Evolutionary conservation across 2,329 filamentous ascomycete species (phyloP), one percentile per base, ranked within the genome.

Genomic region (Aspergillus candidus): DNA sequence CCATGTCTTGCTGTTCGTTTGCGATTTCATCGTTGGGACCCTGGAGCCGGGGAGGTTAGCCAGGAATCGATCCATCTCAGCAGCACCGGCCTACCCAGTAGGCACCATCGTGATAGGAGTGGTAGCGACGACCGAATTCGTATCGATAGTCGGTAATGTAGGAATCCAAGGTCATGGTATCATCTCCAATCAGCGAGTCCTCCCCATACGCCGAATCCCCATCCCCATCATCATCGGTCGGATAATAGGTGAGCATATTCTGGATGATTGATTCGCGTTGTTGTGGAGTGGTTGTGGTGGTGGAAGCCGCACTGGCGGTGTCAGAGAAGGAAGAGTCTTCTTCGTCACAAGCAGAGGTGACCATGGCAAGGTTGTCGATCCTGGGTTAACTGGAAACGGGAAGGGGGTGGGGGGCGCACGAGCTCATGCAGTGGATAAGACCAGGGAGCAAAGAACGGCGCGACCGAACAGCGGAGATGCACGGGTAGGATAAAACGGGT

Each of bases 71-170:
- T 27, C 22, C 22, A 27, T 27, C 22, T 27, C 22, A 27, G 22
- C 22, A 27, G 22, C 3, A 27, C 22, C 22, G 7, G 22, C 22
- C 22, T 27, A 27, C 22, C 56, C 54, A 57, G 45, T 57, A 58
- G 30, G 54, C 50, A 11, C 61, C 59, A 14, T 58, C 55, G 17
- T 61, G 53, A 39, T 58, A 65, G n/a, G 61, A 53, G 38, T 65
- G 61, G 35, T 63, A 65, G 11, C 58, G 55, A 11, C 63, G 56
- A 11, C 61, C 61, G 44, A 61, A 55, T 29, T 61, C 57, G 35
- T 56, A 52, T 30, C 57, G 53, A 38, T 65, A 62, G 35, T 59
- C 51, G 36, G 54, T 58, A 41, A 66, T 57, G 33, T 53, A 58
- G 7, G 53, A 51, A 4, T 52, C 51, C 11, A 65, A 33, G 1